Conservation (phyloP, 163 green algal genomes). For the Scenedesmus sp. region DNA sequence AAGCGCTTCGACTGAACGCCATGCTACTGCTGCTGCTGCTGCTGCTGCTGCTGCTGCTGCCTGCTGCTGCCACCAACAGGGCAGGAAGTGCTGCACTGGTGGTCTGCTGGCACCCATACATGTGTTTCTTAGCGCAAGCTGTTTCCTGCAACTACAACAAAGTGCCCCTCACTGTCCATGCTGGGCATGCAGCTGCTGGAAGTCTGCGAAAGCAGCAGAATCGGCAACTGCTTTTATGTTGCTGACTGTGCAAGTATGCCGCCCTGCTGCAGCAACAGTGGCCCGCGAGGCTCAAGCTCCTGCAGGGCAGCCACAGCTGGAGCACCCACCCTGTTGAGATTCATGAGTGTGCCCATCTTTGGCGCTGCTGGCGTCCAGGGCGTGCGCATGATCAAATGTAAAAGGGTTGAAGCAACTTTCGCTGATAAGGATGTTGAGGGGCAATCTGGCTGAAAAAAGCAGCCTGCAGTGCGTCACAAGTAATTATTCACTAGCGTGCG, state of each 20-base stretch:
- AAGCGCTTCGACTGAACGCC: too few relatives aligned
- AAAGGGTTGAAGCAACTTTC: neutral
- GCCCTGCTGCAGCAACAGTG: too few relatives aligned
- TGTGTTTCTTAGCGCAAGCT: neutral
- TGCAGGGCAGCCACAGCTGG: neutral
- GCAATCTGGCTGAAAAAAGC: neutral
- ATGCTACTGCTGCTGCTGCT: too few relatives aligned
- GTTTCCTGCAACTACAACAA: neutral
- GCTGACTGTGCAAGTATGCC: neutral
- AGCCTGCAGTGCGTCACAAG: neutral
- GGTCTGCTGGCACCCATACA: neutral
- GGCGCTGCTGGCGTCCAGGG: constrained; percentile 37
- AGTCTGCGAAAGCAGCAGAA: neutral
- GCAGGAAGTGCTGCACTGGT: neutral
- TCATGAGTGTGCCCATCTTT: constrained; percentile 47
- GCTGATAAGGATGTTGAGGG: neutral
- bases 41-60: neutral
- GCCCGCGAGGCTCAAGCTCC: too few relatives aligned
- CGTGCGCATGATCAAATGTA: neutral
- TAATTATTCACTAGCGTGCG: neutral
- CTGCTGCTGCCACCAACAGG: too few relatives aligned
- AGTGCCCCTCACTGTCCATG: neutral
- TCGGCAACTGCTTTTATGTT: neutral
- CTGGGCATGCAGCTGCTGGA: neutral
- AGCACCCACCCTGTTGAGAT: constrained; percentile 48